Percentiles rank a stretch among this genome's conserved stretches.
These are phyloP conservation scores for Mucor mucedo DNA, from an alignment of 371 early-diverging fungal species.

Conservation along the genomic window DNA sequence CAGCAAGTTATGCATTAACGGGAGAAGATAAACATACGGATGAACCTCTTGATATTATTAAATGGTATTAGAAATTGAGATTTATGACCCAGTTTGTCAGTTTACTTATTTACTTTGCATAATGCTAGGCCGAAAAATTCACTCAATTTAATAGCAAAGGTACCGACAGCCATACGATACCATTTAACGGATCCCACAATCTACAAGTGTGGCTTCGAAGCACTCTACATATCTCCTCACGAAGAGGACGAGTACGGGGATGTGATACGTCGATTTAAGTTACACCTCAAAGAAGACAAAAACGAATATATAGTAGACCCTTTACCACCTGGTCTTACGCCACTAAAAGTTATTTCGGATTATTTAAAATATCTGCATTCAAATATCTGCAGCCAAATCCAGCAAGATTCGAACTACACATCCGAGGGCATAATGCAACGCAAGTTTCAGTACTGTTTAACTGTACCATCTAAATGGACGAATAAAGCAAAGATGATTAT, in stretches of 20 bases:
- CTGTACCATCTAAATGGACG: background rate
- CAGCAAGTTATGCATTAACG: background rate
- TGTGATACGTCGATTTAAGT: background rate
- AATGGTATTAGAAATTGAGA: background rate
- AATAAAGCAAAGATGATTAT: background rate
- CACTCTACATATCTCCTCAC: background rate
- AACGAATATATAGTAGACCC: background rate
- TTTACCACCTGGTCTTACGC: background rate
- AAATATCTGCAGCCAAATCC: background rate
- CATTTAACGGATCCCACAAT: background rate
- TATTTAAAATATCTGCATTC: background rate
- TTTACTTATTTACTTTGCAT: background rate
- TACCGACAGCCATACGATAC: background rate
- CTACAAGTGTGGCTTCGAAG: background rate
- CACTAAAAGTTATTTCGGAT: background rate
- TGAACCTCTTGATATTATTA: background rate
- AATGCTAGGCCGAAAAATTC: background rate
- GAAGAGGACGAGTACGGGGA: background rate
- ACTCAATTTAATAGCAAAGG: background rate
- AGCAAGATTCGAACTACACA: background rate
- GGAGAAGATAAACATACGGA: background rate
- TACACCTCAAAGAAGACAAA: background rate
- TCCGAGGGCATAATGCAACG: background rate
- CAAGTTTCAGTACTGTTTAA: background rate
- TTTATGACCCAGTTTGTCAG: background rate